phyloP scores from a whole-genome alignment of 2,329 filamentous ascomycete genomes.

The Neospermospora avenae region DNA sequence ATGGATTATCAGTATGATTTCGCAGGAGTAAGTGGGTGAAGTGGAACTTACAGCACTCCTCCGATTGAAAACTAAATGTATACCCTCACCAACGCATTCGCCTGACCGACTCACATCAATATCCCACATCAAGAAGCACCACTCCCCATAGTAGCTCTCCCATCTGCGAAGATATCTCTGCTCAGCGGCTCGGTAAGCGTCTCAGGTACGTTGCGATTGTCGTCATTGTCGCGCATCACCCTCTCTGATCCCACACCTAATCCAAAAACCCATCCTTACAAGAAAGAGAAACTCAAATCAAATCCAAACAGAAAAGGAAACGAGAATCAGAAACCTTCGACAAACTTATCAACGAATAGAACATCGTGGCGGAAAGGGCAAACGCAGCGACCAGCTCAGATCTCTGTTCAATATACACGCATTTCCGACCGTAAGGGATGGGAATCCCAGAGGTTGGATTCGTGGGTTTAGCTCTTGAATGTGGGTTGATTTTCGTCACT shows the following conservation, averaged over 20 bases:
- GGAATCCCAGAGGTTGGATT: conserved; percentile 29
- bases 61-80: conserved; percentile 40
- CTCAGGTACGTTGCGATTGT: conserved; percentile 33
- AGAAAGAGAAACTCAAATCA: background rate
- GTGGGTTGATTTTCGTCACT: conserved; percentile 31
- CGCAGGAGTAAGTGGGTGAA: background rate
- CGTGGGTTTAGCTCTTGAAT: conserved; percentile 33
- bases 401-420: conserved; percentile 37
- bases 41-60: conserved; percentile 31
- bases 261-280: conserved; percentile 10
- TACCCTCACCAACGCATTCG: conserved; percentile 28
- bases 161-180: conserved; percentile 3
- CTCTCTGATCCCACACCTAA: conserved; percentile 7
- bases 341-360: background rate
- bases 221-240: conserved; percentile 27
- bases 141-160: conserved; percentile 20
- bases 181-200: conserved; percentile 19
- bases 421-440: conserved; percentile 28
- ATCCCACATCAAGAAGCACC: conserved; percentile 11
- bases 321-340: no score
- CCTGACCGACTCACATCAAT: conserved; percentile 15
- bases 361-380: background rate
- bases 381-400: conserved; percentile 33
- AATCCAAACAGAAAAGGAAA: conserved; percentile 8
- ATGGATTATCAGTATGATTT: no score